Percentiles rank a stretch among this genome's conserved stretches.
Evolutionary conservation across 2,329 filamentous ascomycete species (phyloP).

Genomic region (Chalaropsis ovoidea): DNA sequence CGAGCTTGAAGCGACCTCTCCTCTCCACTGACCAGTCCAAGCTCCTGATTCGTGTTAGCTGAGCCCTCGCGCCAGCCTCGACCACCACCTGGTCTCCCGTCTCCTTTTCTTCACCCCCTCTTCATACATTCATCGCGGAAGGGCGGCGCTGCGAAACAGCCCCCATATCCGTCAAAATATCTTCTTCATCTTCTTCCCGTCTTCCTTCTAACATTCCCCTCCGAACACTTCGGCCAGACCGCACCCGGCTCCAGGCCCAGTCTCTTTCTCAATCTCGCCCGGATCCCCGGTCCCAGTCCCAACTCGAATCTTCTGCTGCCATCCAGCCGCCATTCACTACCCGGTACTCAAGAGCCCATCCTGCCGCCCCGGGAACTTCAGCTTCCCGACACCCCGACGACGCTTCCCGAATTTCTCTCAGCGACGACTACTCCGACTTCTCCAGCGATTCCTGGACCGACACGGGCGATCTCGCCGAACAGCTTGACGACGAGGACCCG

Average conservation of each 20-base stretch:
- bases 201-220: conserved; percentile 80
- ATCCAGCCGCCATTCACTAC: conserved; percentile 27
- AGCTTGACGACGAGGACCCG: conserved; percentile 74
- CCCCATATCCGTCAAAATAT: conserved; percentile 74
- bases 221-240: conserved; percentile 50
- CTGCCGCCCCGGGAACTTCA: conserved; percentile 14
- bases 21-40: conserved; percentile 1
- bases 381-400: conserved; percentile 3
- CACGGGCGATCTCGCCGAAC: conserved; percentile 89
- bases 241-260: neutral
- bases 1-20: neutral
- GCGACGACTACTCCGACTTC: conserved; percentile 46
- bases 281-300: neutral
- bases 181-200: conserved; percentile 56
- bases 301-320: neutral
- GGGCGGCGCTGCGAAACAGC: conserved; percentile 70
- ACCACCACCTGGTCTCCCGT: neutral
- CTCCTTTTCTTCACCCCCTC: conserved; percentile 27
- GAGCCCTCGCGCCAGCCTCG: conserved; percentile 1
- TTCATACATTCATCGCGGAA: conserved; percentile 38
- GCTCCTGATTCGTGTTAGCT: neutral
- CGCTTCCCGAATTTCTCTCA: conserved; percentile 9
- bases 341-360: conserved; percentile 38
- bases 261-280: neutral
- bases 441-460: conserved; percentile 70